A percentile compares a stretch with the other conserved stretches of the same genome.
These are phyloP conservation scores for Daucus carota DNA, from an alignment of 129 eudicot genomes.

Conservation along the genomic window DH1_v3.0 NC_030383.2:2100501-2101000, in stretches of 20 bases:
- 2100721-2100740: background rate
- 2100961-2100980: conserved; percentile 29
- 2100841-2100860: conserved; percentile 57
- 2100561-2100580: conserved; percentile 85
- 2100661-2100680: conserved; percentile 90
- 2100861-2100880: conserved; percentile 30
- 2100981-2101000: conserved; percentile 30
- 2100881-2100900: conserved; percentile 4
- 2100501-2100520: background rate
- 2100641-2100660: conserved; percentile 90
- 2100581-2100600: conserved; percentile 87
- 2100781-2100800: conserved; percentile 52
- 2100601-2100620: conserved; percentile 99
- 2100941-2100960: conserved; percentile 37
- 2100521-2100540: conserved; percentile 44
- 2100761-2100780: background rate
- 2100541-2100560: conserved; percentile 86
- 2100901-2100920: background rate
- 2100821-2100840: conserved; percentile 55
- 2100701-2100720: background rate
- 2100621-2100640: conserved; percentile 92
- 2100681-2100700: conserved; percentile 56
- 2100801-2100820: conserved; percentile 72
- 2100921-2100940: background rate
- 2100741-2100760: background rate